phyloP scores from a whole-genome alignment of 768 basidiomycete species.

The Ramaria sp. region DNA sequence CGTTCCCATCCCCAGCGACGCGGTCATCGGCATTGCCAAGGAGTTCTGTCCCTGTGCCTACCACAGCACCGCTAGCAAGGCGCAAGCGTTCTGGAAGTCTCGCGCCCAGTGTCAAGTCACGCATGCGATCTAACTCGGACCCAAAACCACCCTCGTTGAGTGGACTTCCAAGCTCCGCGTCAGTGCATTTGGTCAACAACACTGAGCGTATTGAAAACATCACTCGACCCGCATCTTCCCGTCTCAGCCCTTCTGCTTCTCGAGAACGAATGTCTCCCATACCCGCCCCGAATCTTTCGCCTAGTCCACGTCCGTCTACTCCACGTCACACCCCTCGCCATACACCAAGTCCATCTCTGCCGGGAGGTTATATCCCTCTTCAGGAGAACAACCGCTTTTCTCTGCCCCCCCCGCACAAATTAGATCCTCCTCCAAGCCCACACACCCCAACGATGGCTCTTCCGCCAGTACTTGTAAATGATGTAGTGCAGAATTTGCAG shows the following conservation, averaged over 20 bases:
- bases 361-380: constrained; percentile 3
- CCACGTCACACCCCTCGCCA: constrained; percentile 5
- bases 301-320: too few relatives aligned
- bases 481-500: not conserved
- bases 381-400: constrained; percentile 2
- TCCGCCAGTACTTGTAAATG: not conserved
- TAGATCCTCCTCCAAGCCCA: not conserved
- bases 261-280: not conserved
- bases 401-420: constrained; percentile 2
- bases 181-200: not conserved
- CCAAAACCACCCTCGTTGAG: not conserved
- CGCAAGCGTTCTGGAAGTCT: not conserved
- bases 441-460: not conserved
- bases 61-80: not conserved
- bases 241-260: not conserved
- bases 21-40: not conserved
- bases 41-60: not conserved
- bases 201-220: not conserved
- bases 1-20: not conserved
- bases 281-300: not conserved
- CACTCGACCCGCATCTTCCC: not conserved
- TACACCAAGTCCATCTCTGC: not conserved
- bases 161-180: not conserved
- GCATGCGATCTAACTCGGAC: not conserved
- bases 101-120: not conserved